Conservation (phyloP, 257 asterid species). For the Salvia splendens region DNA sequence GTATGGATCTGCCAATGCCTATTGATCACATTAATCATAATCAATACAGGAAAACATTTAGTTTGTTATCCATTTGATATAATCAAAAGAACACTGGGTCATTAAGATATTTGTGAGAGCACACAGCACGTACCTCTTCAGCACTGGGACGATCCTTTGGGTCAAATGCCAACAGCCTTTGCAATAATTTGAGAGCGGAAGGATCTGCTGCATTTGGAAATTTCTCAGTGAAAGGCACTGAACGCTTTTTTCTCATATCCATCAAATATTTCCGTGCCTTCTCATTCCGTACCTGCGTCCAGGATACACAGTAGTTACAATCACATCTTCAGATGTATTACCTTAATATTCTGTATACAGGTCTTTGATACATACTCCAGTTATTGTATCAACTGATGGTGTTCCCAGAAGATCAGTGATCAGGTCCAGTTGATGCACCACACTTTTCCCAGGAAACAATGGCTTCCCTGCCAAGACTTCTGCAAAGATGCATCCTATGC, state of each 20-base stretch:
- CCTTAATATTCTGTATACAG: neutral
- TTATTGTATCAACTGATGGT: conserved; percentile 73
- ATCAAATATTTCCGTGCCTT: conserved; percentile 89
- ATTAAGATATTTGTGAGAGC: neutral
- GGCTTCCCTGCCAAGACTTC: conserved; percentile 87
- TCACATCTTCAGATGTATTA: conserved; percentile 11
- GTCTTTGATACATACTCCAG: conserved; percentile 54
- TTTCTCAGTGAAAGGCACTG: conserved; percentile 63
- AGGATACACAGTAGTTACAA: conserved; percentile 26
- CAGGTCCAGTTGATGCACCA: conserved; percentile 87
- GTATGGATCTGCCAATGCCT: conserved; percentile 95
- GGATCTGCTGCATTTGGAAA: conserved; percentile 68
- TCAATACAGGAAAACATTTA: conserved; percentile 28
- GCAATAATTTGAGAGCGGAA: conserved; percentile 65
- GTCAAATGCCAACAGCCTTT: conserved; percentile 82
- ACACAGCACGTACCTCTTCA: conserved; percentile 55
- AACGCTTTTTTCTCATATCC: conserved; percentile 69
- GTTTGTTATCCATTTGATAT: neutral
- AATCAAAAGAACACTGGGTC: neutral
- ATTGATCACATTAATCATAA: conserved; percentile 31
- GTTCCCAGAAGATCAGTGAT: conserved; percentile 90
- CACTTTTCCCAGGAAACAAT: conserved; percentile 92
- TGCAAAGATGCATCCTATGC: conserved; percentile 89
- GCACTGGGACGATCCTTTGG: conserved; percentile 94
- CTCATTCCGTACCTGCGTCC: conserved; percentile 82